Conservation (phyloP, 2,329 filamentous ascomycete species). For the Verticillium longisporum region DNA sequence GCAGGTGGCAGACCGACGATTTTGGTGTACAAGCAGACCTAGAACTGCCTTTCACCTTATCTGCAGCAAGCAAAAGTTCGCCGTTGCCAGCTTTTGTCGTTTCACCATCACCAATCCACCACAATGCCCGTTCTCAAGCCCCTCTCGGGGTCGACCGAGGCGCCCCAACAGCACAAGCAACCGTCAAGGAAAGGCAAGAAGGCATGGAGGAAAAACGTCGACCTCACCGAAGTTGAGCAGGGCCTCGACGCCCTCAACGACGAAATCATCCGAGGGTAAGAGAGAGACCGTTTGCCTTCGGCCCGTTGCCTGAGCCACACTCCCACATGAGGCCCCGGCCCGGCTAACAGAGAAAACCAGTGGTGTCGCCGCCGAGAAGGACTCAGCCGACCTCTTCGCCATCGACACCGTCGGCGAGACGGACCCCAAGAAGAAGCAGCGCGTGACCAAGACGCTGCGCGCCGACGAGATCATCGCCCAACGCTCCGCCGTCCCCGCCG, state of each 20-base stretch:
- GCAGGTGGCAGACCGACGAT: neutral
- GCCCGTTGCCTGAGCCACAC: constrained; percentile 9
- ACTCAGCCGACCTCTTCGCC: constrained; percentile 76
- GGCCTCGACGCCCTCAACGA: constrained; percentile 81
- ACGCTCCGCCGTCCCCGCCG: constrained; percentile 73
- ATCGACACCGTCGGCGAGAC: constrained; percentile 70
- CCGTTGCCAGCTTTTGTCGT: neutral
- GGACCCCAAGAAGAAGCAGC: constrained; percentile 57
- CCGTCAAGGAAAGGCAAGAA: constrained; percentile 96
- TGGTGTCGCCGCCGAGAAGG: constrained; percentile 78
- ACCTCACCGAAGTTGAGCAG: constrained; percentile 76
- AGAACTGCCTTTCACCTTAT: neutral
- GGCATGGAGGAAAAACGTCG: constrained; percentile 97
- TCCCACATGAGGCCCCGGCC: neutral
- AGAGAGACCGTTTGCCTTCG: neutral
- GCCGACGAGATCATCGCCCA: constrained; percentile 85
- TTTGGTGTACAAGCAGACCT: neutral
- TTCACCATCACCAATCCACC: neutral
- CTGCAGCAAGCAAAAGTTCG: neutral
- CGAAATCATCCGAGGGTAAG: constrained; percentile 82
- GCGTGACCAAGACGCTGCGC: constrained; percentile 71
- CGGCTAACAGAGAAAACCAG: constrained; percentile 33
- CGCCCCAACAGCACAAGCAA: constrained; percentile 78
- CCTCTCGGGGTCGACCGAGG: constrained; percentile 41
- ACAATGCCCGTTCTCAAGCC: constrained; percentile 49